phyloP scores from a whole-genome alignment of 306 rosid species.

The Fragaria vesca region DNA sequence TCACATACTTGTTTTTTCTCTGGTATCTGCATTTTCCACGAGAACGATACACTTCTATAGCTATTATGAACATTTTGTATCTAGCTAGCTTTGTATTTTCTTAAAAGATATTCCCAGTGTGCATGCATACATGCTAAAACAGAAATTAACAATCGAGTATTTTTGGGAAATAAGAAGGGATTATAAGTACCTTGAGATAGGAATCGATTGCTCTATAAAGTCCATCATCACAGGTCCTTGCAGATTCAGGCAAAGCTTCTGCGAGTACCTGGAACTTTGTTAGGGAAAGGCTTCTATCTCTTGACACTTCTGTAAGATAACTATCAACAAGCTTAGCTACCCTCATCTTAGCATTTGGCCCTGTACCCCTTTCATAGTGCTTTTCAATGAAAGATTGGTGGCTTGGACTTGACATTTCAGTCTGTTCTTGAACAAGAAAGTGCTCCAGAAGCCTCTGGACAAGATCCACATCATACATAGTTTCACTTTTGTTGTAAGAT shows the following conservation, averaged over 20 bases:
- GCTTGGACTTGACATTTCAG: slow-evolving; percentile 73
- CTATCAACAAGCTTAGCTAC: slow-evolving; percentile 98
- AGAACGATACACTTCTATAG: background rate
- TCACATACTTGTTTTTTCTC: background rate
- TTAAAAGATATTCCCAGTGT: background rate
- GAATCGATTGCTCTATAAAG: slow-evolving; percentile 96
- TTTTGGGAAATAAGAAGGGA: slow-evolving; percentile 8
- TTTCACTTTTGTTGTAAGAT: slow-evolving; percentile 60
- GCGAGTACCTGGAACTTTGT: slow-evolving; percentile 98
- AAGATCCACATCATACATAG: slow-evolving; percentile 89
- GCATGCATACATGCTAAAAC: background rate
- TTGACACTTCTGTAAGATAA: slow-evolving; percentile 91
- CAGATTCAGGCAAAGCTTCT: slow-evolving; percentile 98
- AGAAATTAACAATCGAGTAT: background rate
- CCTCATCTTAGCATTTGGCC: slow-evolving; percentile 79
- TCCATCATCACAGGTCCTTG: slow-evolving; percentile 96
- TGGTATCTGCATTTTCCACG: background rate
- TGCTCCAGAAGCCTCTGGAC: slow-evolving; percentile 92
- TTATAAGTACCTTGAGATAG: slow-evolving; percentile 79
- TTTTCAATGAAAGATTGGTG: slow-evolving; percentile 58
- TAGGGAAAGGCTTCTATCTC: slow-evolving; percentile 87
- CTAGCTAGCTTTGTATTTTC: background rate
- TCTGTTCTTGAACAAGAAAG: slow-evolving; percentile 90
- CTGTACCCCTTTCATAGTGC: slow-evolving; percentile 45
- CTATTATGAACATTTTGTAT: background rate